Evolutionary conservation across 192 early-diverging fungal species (phyloP).

Genomic region (Chytriomyces confervae): DNA sequence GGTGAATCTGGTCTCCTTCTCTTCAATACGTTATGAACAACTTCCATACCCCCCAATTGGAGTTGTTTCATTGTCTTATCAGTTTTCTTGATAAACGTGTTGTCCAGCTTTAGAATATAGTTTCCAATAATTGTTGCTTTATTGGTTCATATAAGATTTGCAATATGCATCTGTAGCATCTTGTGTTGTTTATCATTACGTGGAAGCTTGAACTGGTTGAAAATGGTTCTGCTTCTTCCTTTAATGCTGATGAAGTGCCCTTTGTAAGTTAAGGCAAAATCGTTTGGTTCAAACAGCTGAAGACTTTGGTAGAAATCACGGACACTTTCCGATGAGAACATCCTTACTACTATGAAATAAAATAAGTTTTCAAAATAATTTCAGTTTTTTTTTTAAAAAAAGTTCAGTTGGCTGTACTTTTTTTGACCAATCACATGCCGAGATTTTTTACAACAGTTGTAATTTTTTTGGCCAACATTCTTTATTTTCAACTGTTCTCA

Average conservation of each 20-base stretch:
- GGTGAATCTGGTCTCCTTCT: not conserved
- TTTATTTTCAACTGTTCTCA: no score
- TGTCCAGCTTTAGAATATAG: slow-evolving; percentile 4
- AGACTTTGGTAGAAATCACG: not conserved
- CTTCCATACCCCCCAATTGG: slow-evolving; percentile 6
- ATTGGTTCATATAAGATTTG: not conserved
- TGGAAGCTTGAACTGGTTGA: slow-evolving; percentile 8
- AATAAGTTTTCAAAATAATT: not conserved
- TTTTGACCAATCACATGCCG: no score
- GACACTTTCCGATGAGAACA: not conserved
- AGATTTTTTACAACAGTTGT: no score
- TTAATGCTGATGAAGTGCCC: not conserved
- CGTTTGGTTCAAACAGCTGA: not conserved
- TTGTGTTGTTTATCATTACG: not conserved
- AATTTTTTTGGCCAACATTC: no score
- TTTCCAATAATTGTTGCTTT: slow-evolving; percentile 5
- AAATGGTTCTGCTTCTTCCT: not conserved
- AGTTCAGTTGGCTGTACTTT: no score
- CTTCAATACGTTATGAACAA: not conserved
- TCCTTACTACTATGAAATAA: not conserved
- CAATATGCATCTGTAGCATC: not conserved
- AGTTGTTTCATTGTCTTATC: not conserved
- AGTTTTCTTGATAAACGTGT: slow-evolving; percentile 18
- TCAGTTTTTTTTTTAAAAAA: not conserved
- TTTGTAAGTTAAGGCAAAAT: not conserved